Base-by-base conservation (phyloP, 2,329 filamentous ascomycete species). In the Fusarium nanum region DNA sequence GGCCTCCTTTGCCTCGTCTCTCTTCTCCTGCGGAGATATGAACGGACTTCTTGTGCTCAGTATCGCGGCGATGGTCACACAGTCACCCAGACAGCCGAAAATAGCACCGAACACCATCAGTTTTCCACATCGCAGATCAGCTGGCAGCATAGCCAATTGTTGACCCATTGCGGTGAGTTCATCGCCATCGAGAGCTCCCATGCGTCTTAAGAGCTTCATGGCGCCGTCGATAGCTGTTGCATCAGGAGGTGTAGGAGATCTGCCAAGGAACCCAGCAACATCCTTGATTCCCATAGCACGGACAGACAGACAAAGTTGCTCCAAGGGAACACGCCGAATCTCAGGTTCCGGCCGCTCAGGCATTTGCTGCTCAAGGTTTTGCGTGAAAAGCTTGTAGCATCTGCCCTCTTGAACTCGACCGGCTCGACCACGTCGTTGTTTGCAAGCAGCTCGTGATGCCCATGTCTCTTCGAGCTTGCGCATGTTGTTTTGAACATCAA, bases 331-430 rank as follows among this genome's bases (percentile, higher is more conserved):
- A 64, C 96, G 89, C 30, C 93, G 88, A 72, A 99, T 98, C 79
- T 99, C 96, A 0, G 96, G 96, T 63, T 98, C 94, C 3, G 96
- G 94, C 10, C 95, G 87, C 73, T 94, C 92, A 3, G 89, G 86
- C 94, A 98, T 98, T 78, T 93, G 91, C 58, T 86, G 87, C 58
- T 99, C 96, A 10, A 95, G 90, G 70, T 92, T 93, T 62, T 91
- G 87, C 1, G 96, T 98, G 80, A 93, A 99, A 4, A 99, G 86
- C 81, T 98, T 98, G 85, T 97, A 99, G 84, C 95, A 98, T 71
- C 89, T 90, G 58, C 96, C 96, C 25, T 92, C 92, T 58, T 93
- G 89, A 1, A 99, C 96, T 86, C 96, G 91, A 76, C 96, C 96
- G 28, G 96, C 96, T 83, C 96, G 91, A 77, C 96, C 96, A 57